A percentile compares a stretch with the other conserved stretches of the same genome.
phyloP scores from a whole-genome alignment of 192 early-diverging fungal species.

The Dissophora globulifera region DNA sequence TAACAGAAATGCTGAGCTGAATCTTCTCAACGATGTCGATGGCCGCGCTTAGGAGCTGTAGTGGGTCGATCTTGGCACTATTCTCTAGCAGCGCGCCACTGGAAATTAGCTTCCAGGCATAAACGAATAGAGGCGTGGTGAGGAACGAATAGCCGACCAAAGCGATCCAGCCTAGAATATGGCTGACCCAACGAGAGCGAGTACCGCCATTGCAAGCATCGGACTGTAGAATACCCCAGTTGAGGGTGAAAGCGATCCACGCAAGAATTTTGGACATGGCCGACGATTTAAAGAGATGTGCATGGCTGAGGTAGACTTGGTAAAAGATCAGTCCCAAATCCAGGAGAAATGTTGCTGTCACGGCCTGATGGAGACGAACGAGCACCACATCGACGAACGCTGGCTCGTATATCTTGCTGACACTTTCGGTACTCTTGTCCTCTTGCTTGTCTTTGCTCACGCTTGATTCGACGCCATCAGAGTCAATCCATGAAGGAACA shows the following conservation, averaged over 20 bases:
- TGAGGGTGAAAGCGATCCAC: background rate
- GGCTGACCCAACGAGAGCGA: background rate
- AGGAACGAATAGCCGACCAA: background rate
- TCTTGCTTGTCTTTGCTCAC: background rate
- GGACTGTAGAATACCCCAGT: background rate
- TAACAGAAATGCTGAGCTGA: slow-evolving; percentile 48
- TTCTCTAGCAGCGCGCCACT: slow-evolving; percentile 3
- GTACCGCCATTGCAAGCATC: background rate
- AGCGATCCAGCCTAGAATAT: slow-evolving; percentile 1
- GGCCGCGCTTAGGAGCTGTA: background rate
- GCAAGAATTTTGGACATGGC: background rate
- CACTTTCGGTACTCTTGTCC: background rate
- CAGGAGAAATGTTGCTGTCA: background rate
- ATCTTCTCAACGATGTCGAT: background rate
- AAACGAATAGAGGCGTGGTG: background rate
- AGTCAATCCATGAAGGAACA: background rate
- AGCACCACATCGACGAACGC: background rate
- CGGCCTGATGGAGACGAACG: background rate
- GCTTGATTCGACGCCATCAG: background rate
- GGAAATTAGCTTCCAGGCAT: background rate
- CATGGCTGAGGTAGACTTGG: background rate
- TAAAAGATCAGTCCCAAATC: slow-evolving; percentile 6
- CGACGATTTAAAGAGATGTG: background rate
- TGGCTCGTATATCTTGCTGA: no score
- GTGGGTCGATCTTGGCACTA: background rate